Evolutionary conservation across 2,329 filamentous ascomycete genomes (phyloP), one percentile per base, ranked within the genome.

Genomic region (Hyphodiscus sp.): DNA sequence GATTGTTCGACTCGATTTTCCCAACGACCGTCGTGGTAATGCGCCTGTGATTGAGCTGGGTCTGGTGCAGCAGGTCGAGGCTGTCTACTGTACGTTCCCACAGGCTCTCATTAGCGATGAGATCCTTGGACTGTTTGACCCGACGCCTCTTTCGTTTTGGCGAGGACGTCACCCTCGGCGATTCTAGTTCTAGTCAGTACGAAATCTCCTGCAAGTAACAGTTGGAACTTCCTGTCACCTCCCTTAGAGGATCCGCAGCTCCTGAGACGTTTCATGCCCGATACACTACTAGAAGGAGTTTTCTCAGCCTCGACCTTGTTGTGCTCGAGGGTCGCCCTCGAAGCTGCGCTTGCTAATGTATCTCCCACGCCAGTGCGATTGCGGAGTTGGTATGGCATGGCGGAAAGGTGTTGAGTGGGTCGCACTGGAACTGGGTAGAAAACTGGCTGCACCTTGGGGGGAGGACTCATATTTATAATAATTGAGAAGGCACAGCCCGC

Each of bases 121-220:
- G 20, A 44, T 41, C 41, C 48, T 51, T 20, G 13, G 43, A 9
- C 29, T 46, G 26, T 46, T 46, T 33, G 49, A 46, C 29, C 49
- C 30, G 41, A 18, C 43, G 49, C 38, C 42, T 51, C 49, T 51
- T 47, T 29, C n/a, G 45, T 51, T 41, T 51, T 50, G 20, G n/a
- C 48, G 29, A 44, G 30, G 48, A 33, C n/a, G 20, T 45, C 18
- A 47, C 45, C 23, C 11, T 23, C 11, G 33, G 33, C 13, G 33
- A 38, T 45, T 45, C 42, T 45, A 45, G 15, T 45, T 45, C 16
- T 19, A 45, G 42, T 23, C 42, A 45, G 42, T 45, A 45, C 42
- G 42, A 16, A 8, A 45, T 45, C 19, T 45, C 42, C 42, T 4
- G 42, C 42, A 16, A 45, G 18, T 20, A 16, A 16, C 42, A 45